Conservation (phyloP, 148 eudicot species). For the Nepenthes mirabilis region DNA sequence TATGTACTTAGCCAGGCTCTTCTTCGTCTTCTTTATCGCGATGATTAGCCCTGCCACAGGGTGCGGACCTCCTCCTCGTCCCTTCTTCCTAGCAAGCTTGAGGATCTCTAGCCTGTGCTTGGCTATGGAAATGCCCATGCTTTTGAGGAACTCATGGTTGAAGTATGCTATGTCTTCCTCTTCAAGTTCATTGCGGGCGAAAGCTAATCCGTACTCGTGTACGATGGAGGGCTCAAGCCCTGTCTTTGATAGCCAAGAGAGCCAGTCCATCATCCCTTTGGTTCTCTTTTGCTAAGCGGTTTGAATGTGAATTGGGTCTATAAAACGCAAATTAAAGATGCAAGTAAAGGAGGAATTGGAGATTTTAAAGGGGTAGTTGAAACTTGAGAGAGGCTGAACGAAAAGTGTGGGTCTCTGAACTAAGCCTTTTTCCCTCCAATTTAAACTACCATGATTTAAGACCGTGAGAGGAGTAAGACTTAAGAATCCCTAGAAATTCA, state of each 20-base stretch:
- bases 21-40: constrained; percentile 44
- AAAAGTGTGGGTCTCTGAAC: too few species aligned
- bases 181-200: constrained; percentile 69
- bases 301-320: too few species aligned
- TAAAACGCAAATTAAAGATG: too few species aligned
- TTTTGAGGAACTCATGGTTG: constrained; percentile 89
- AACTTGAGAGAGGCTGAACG: too few species aligned
- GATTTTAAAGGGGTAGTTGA: too few species aligned
- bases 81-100: constrained; percentile 48
- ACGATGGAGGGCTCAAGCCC: constrained; percentile 51
- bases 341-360: too few species aligned
- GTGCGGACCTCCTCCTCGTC: background rate
- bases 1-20: constrained; percentile 25
- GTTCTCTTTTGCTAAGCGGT: background rate
- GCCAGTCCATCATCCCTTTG: constrained; percentile 62
- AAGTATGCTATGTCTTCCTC: constrained; percentile 71
- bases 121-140: constrained; percentile 87
- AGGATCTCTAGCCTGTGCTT: constrained; percentile 90
- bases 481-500: too few species aligned
- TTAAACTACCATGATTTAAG: too few species aligned
- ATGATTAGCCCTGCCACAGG: constrained; percentile 31
- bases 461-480: too few species aligned
- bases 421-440: too few species aligned
- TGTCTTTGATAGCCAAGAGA: constrained; percentile 76
- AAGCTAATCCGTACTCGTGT: constrained; percentile 55